Conservation (phyloP, 2,329 filamentous ascomycete species). For the Aspergillus caelatus region DNA sequence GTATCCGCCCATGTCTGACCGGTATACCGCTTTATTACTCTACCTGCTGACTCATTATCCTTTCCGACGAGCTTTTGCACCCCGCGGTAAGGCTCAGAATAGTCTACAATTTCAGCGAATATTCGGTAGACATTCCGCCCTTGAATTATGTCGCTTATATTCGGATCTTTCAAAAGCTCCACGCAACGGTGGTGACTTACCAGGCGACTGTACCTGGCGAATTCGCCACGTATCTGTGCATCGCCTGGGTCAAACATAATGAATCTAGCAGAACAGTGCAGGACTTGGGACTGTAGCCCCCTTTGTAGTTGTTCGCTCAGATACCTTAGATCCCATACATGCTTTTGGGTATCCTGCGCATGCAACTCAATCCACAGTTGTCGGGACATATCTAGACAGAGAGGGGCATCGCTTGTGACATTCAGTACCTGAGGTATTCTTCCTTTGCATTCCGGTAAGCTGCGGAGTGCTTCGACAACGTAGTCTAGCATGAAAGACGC, state of each 20-base stretch:
- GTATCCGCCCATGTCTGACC: slow-evolving; percentile 31
- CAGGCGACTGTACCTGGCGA: slow-evolving; percentile 18
- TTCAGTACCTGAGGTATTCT: slow-evolving; percentile 17
- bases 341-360: not conserved
- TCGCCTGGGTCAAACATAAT: slow-evolving; percentile 10
- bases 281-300: slow-evolving; percentile 1
- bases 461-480: slow-evolving; percentile 20
- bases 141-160: slow-evolving; percentile 27
- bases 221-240: slow-evolving; percentile 12
- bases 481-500: slow-evolving; percentile 21
- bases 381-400: slow-evolving; percentile 16
- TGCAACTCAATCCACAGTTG: slow-evolving; percentile 16
- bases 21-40: slow-evolving; percentile 20
- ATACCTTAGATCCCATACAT: slow-evolving; percentile 17
- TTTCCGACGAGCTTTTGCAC: slow-evolving; percentile 25
- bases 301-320: slow-evolving; percentile 8
- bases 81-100: slow-evolving; percentile 18
- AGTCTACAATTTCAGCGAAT: slow-evolving; percentile 24
- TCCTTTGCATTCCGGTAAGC: slow-evolving; percentile 13
- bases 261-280: slow-evolving; percentile 18
- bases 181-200: slow-evolving; percentile 19
- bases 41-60: slow-evolving; percentile 26
- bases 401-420: slow-evolving; percentile 21
- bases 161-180: slow-evolving; percentile 20
- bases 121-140: slow-evolving; percentile 24